Percentiles rank a stretch among this genome's conserved stretches.
These are phyloP conservation scores for Fusarium tupiense DNA, from an alignment of 2,329 filamentous ascomycete species.

Conservation along the genomic window DNA sequence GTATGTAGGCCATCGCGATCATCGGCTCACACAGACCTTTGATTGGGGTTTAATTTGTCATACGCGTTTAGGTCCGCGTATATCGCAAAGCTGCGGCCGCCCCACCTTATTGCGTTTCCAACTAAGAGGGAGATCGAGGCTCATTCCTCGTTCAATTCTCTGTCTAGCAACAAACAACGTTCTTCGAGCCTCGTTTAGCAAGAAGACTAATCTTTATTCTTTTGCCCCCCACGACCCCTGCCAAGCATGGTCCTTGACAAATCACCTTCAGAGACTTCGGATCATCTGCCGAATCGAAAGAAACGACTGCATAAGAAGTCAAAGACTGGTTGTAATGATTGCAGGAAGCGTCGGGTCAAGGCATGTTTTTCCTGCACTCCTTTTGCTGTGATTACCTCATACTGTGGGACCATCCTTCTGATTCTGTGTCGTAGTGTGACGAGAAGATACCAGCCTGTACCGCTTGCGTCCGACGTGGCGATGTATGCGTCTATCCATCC, in stretches of 20 bases:
- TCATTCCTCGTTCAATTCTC: neutral
- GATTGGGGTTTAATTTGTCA: neutral
- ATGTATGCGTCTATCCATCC: neutral
- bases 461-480: neutral
- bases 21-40: neutral
- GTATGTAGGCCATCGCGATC: neutral
- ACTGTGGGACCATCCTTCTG: neutral
- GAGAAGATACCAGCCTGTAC: neutral
- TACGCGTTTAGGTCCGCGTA: neutral
- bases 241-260: neutral
- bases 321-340: neutral
- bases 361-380: neutral
- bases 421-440: neutral
- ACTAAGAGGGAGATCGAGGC: neutral
- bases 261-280: neutral
- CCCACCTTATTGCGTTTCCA: neutral
- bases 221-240: neutral
- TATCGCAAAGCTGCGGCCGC: neutral
- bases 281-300: neutral
- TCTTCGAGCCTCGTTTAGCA: neutral
- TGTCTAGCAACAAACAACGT: neutral
- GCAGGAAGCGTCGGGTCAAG: neutral
- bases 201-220: neutral
- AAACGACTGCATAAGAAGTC: neutral
- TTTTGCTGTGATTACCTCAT: neutral